These are phyloP conservation scores for Escovopsis sp. DNA, from an alignment of 2,329 filamentous ascomycete genomes.

Conservation along the genomic window DNA sequence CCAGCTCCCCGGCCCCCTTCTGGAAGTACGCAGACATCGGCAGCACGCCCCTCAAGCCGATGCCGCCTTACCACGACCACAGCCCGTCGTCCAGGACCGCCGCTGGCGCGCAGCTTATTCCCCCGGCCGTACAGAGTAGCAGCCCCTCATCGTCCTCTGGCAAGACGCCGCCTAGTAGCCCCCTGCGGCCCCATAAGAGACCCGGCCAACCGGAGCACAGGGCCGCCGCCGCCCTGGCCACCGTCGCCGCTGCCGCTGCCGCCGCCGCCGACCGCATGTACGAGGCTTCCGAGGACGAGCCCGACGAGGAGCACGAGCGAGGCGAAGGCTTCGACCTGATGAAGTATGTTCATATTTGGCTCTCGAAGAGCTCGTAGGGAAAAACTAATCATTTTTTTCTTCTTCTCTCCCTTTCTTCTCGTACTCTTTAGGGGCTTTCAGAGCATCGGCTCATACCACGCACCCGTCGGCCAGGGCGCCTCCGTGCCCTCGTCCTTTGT, in stretches of 20 bases:
- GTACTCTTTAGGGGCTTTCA: conserved; percentile 39
- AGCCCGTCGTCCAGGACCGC: conserved; percentile 37
- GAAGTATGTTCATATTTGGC: conserved; percentile 27
- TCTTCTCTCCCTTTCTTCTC: too few relatives aligned
- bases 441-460: conserved; percentile 48
- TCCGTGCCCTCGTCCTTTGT: conserved; percentile 25
- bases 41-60: conserved; percentile 49
- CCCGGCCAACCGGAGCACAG: too few relatives aligned
- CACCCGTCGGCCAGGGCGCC: conserved; percentile 32
- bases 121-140: conserved; percentile 36
- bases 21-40: conserved; percentile 74
- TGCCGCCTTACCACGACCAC: conserved; percentile 41
- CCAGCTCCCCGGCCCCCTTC: conserved; percentile 71
- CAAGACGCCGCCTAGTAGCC: conserved; percentile 39
- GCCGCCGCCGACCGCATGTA: conserved; percentile 18
- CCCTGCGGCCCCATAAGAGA: conserved; percentile 28
- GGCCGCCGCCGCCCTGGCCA: too few relatives aligned
- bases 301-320: conserved; percentile 21
- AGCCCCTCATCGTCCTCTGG: conserved; percentile 34
- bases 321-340: conserved; percentile 43
- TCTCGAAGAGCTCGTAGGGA: too few relatives aligned
- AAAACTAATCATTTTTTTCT: background rate
- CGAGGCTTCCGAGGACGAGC: conserved; percentile 25
- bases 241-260: too few relatives aligned
- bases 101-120: conserved; percentile 12